Evolutionary conservation across 2,329 filamentous ascomycete genomes (phyloP).

Genomic region (Colletotrichum siamense): DNA sequence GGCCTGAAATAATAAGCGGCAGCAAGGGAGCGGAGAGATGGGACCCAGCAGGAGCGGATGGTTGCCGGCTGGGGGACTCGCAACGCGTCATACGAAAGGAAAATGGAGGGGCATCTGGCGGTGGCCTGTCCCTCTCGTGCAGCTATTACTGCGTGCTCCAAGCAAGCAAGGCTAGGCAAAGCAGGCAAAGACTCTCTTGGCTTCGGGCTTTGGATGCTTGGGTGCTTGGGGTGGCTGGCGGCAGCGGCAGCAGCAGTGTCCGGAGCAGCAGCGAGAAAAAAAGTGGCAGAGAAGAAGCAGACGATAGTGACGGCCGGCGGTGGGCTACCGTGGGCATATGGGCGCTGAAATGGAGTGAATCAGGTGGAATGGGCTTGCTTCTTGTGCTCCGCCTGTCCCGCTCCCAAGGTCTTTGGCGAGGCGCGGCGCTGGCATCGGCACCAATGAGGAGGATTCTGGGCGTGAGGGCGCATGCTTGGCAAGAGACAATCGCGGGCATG

Average conservation of each 20-base stretch:
- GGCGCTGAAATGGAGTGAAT: neutral
- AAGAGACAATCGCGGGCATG: conserved; percentile 21
- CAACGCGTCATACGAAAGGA: conserved; percentile 17
- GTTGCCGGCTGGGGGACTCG: conserved; percentile 4
- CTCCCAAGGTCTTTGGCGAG: conserved; percentile 11
- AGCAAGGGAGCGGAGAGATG: neutral
- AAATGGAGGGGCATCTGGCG: conserved; percentile 9
- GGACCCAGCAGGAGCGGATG: conserved; percentile 15
- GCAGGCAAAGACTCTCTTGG: neutral
- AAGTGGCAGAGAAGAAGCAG: neutral
- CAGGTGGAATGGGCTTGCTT: conserved; percentile 16
- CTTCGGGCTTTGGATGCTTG: neutral
- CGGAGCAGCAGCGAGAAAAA: neutral
- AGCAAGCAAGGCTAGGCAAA: neutral
- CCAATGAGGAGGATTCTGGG: conserved; percentile 13
- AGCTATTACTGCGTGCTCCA: neutral
- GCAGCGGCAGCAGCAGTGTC: neutral
- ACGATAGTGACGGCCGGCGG: neutral
- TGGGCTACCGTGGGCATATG: neutral
- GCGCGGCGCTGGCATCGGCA: conserved; percentile 7
- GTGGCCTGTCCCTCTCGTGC: neutral
- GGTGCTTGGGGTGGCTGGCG: neutral
- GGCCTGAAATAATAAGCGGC: neutral
- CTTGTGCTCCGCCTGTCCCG: conserved; percentile 22
- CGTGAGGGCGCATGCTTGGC: conserved; percentile 18